Evolutionary conservation across 495 filamentous ascomycete genomes (phyloP).

Genomic region (Friedmanniomyces endolithicus): DNA sequence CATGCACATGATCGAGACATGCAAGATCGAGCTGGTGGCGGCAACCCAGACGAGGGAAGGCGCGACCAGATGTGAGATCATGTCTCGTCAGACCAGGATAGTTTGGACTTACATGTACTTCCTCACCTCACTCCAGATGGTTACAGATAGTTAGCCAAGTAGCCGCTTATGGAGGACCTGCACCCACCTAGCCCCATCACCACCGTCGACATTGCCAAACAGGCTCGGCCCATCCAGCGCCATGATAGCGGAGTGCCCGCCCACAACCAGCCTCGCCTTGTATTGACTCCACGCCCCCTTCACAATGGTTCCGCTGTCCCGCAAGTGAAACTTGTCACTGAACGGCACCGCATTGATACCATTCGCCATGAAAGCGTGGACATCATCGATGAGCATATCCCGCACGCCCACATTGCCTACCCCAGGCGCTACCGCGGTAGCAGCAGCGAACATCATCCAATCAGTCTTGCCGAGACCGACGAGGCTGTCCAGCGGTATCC

Average conservation of each 20-base stretch:
- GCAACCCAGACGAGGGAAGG: no score
- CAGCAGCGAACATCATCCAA: conserved; percentile 24
- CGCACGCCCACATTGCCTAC: conserved; percentile 10
- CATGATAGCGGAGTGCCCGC: conserved; percentile 43
- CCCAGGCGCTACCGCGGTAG: conserved; percentile 2
- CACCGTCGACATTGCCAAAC: not conserved
- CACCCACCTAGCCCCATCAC: not conserved
- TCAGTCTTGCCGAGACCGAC: conserved; percentile 17
- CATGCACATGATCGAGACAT: no score
- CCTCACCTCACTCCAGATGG: not conserved
- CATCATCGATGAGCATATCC: conserved; percentile 29
- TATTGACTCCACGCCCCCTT: conserved; percentile 6
- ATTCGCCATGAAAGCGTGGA: conserved; percentile 38
- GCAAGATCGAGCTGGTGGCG: no score
- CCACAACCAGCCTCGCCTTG: conserved; percentile 42
- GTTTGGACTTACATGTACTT: not conserved
- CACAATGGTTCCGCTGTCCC: conserved; percentile 24
- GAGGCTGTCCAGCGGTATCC: conserved; percentile 14
- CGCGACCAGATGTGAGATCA: no score
- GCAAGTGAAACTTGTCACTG: conserved; percentile 28
- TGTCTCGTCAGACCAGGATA: no score
- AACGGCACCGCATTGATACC: conserved; percentile 40
- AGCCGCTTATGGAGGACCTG: not conserved
- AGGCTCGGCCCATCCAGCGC: conserved; percentile 18
- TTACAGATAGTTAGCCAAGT: not conserved